A percentile compares a stretch with the other conserved stretches of the same genome.
Evolutionary conservation across 2,329 filamentous ascomycete genomes (phyloP).

Genomic region (Dactylellina haptotyla): DNA sequence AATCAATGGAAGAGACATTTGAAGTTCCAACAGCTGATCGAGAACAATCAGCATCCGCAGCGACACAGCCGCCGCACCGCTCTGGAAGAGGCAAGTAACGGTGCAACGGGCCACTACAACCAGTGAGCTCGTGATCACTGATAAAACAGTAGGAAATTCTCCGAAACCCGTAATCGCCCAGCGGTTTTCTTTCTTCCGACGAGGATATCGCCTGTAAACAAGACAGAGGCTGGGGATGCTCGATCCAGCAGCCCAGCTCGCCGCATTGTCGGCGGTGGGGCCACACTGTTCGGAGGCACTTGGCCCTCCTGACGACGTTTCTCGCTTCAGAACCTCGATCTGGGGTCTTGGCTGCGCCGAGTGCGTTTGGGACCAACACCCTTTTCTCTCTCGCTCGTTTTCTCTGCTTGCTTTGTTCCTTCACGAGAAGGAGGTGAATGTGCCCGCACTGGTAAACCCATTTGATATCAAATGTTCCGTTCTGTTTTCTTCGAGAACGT

Average conservation of each 20-base stretch:
- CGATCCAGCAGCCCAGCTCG: constrained; percentile 36
- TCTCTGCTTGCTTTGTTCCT: too few species aligned
- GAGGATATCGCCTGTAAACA: constrained; percentile 9
- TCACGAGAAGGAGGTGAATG: too few species aligned
- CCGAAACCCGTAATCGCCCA: constrained; percentile 6
- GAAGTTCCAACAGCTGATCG: not conserved
- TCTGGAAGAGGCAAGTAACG: constrained; percentile 35
- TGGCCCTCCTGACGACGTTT: constrained; percentile 54
- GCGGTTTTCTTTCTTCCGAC: too few species aligned
- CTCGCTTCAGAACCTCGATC: constrained; percentile 53
- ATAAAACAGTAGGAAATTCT: constrained; percentile 25
- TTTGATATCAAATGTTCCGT: too few species aligned
- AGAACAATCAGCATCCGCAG: not conserved
- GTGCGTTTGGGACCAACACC: constrained; percentile 50
- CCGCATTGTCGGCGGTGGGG: constrained; percentile 52
- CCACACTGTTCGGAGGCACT: constrained; percentile 13
- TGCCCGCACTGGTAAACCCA: too few species aligned
- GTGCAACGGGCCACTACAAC: not conserved
- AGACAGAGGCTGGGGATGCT: constrained; percentile 36
- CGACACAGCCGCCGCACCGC: constrained; percentile 11
- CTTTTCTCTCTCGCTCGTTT: constrained; percentile 23
- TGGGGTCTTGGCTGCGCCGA: constrained; percentile 53
- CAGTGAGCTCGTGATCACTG: constrained; percentile 7
- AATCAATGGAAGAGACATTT: not conserved
- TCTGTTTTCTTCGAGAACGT: constrained; percentile 11